Evolutionary conservation across 2,329 filamentous ascomycete genomes (phyloP).

Genomic region (Ustilaginoidea virens): DNA sequence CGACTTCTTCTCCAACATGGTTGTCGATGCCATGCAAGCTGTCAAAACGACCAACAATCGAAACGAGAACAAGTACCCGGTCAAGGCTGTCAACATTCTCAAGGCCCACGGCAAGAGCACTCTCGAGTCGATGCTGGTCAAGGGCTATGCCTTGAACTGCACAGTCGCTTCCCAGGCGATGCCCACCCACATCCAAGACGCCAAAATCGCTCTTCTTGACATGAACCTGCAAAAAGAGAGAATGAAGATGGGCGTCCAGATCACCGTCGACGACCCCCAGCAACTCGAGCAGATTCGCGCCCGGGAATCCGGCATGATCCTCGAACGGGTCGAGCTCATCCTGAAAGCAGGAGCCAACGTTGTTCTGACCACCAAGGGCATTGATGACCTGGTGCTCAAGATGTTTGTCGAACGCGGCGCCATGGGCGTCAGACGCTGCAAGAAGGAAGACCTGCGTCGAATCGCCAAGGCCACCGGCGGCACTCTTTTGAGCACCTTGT

Average conservation of each 20-base stretch:
- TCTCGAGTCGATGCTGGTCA: constrained; percentile 76
- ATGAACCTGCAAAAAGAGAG: constrained; percentile 98
- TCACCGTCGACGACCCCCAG: constrained; percentile 92
- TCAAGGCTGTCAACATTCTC: constrained; percentile 97
- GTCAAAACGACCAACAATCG: constrained; percentile 89
- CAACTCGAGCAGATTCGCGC: constrained; percentile 95
- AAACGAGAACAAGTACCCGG: constrained; percentile 87
- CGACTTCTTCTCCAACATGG: constrained; percentile 95
- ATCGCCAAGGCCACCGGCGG: constrained; percentile 95
- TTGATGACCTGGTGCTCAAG: constrained; percentile 91
- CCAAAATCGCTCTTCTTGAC: constrained; percentile 91
- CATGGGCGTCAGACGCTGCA: constrained; percentile 91
- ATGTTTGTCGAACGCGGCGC: constrained; percentile 86
- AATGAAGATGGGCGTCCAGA: constrained; percentile 98
- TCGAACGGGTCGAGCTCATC: constrained; percentile 93
- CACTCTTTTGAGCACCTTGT: constrained; percentile 81
- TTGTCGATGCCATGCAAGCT: constrained; percentile 87
- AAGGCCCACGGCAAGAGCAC: constrained; percentile 95
- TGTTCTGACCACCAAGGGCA: constrained; percentile 92
- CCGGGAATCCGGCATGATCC: constrained; percentile 80
- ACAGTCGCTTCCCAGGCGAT: constrained; percentile 97
- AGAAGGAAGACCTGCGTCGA: constrained; percentile 93
- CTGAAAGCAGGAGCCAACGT: constrained; percentile 95
- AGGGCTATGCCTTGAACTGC: constrained; percentile 96
- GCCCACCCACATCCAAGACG: constrained; percentile 81